phyloP scores from a whole-genome alignment of 495 filamentous ascomycete species.

The Massariosphaeria phaeospora region DNA sequence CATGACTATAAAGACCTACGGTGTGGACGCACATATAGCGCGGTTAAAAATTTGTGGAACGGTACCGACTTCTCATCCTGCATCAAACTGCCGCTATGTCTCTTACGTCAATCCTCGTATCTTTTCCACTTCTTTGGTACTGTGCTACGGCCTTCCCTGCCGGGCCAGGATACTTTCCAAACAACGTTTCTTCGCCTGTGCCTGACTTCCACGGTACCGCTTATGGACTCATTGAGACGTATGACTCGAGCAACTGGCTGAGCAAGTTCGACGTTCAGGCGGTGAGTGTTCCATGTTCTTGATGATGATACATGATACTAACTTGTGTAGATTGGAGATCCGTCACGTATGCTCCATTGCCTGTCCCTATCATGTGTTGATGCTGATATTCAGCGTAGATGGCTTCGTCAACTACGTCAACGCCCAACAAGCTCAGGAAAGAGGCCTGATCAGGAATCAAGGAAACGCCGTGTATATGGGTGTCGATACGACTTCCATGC shows the following conservation, averaged over 20 bases:
- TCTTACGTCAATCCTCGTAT: constrained; percentile 10
- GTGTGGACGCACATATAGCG: neutral
- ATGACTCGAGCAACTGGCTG: constrained; percentile 30
- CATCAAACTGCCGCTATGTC: constrained; percentile 8
- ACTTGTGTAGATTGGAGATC: constrained; percentile 21
- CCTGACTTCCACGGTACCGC: constrained; percentile 9
- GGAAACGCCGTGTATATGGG: constrained; percentile 37
- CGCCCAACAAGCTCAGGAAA: constrained; percentile 26
- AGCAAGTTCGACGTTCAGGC: constrained; percentile 30
- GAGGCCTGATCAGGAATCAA: constrained; percentile 31
- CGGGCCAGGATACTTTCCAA: constrained; percentile 11
- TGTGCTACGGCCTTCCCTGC: constrained; percentile 17
- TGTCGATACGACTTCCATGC: constrained; percentile 33
- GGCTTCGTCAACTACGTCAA: constrained; percentile 40
- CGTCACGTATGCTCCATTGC: constrained; percentile 19
- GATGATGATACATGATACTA: neutral
- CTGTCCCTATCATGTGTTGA: too few relatives aligned
- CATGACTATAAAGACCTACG: constrained; percentile 15
- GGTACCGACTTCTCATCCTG: neutral
- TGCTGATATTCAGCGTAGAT: constrained; percentile 1
- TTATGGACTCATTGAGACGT: constrained; percentile 21
- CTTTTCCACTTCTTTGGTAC: constrained; percentile 15
- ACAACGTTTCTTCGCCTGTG: constrained; percentile 10
- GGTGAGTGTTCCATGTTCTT: neutral
- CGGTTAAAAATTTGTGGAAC: constrained; percentile 1